A percentile compares a stretch with the other conserved stretches of the same genome.
phyloP scores from a whole-genome alignment of 176 grass and related monocot genomes.

The Phoenix dactylifera region DNA sequence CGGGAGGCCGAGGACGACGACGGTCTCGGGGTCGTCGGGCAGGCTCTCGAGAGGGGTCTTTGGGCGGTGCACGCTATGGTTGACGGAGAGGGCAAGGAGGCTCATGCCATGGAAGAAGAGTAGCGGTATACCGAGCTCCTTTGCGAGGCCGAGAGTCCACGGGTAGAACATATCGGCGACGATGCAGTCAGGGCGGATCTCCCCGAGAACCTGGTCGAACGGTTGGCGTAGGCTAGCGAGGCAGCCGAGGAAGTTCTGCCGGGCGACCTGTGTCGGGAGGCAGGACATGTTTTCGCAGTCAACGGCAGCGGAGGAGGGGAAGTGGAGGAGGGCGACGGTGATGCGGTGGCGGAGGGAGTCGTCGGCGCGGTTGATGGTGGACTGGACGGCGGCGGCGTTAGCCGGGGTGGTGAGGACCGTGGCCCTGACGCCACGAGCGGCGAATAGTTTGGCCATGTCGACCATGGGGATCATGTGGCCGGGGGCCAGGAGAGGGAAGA shows the following conservation, averaged over 20 bases:
- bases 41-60: not conserved
- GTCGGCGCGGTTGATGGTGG: not conserved
- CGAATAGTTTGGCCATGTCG: too few species aligned
- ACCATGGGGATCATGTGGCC: too few species aligned
- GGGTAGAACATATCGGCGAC: slow-evolving; percentile 4
- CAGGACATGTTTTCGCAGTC: too few species aligned
- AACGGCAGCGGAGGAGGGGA: not conserved
- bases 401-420: slow-evolving; percentile 5
- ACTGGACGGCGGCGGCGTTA: not conserved
- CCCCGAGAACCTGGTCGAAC: not conserved
- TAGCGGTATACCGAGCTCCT: not conserved
- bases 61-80: not conserved
- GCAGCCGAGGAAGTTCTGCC: not conserved
- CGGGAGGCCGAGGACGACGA: slow-evolving; percentile 11
- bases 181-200: not conserved
- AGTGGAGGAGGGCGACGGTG: not conserved
- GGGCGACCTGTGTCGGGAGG: too few species aligned
- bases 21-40: not conserved
- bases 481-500: too few species aligned
- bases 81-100: not conserved
- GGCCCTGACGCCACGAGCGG: too few species aligned
- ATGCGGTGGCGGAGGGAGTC: not conserved
- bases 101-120: slow-evolving; percentile 3
- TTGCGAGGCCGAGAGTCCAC: not conserved
- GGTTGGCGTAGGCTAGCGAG: not conserved